phyloP scores from a whole-genome alignment of 2,329 filamentous ascomycete genomes.

The Fusarium anthophilum region DNA sequence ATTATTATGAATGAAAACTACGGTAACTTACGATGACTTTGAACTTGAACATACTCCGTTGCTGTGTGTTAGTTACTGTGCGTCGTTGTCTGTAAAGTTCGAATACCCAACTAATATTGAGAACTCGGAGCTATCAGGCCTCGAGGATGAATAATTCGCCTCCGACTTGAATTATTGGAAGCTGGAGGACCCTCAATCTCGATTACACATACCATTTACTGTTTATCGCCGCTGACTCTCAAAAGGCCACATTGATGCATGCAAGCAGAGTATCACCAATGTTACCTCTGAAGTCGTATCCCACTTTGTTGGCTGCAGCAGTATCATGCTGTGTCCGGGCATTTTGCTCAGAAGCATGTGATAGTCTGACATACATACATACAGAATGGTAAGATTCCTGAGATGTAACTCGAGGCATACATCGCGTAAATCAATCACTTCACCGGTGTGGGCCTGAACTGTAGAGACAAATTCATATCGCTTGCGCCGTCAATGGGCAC shows the following conservation, averaged over 20 bases:
- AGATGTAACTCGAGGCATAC: neutral
- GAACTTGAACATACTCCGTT: slow-evolving; percentile 4
- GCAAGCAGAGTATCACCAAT: neutral
- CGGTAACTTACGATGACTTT: neutral
- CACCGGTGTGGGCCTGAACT: neutral
- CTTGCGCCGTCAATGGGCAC: slow-evolving; percentile 8
- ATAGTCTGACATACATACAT: neutral
- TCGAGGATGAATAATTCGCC: neutral
- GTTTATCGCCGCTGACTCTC: neutral
- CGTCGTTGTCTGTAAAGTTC: neutral
- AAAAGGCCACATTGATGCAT: neutral
- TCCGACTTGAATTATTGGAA: neutral
- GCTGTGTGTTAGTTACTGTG: neutral
- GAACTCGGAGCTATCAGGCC: neutral
- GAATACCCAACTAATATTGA: neutral
- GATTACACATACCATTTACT: neutral
- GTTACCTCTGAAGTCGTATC: neutral
- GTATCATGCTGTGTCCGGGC: neutral
- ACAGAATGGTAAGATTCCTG: neutral
- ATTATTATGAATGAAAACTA: slow-evolving; percentile 2
- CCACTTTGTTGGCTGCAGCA: neutral
- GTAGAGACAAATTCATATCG: neutral
- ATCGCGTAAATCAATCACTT: neutral
- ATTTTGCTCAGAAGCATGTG: neutral
- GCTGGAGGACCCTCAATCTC: neutral